Evolutionary conservation across 306 rosid genomes (phyloP).

Genomic region (Herpetospermum pedunculosum): DNA sequence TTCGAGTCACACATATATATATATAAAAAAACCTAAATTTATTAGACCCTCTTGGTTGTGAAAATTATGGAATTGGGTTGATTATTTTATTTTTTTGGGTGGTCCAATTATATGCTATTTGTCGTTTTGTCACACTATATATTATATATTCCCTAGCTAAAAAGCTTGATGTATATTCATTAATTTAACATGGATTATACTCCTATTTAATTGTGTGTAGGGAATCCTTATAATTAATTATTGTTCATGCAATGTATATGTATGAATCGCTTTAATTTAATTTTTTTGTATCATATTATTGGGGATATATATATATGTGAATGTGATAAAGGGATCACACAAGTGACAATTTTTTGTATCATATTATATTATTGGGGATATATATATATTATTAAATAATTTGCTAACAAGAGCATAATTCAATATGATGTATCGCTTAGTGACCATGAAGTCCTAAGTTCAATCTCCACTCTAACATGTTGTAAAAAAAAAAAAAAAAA

Average conservation of each 20-base stretch:
- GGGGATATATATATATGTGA: too few relatives aligned
- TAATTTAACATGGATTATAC: background rate
- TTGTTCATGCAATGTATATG: background rate
- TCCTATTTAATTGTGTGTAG: background rate
- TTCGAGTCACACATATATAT: too few relatives aligned
- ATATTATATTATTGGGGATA: too few relatives aligned
- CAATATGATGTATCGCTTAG: too few relatives aligned
- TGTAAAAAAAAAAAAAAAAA: too few relatives aligned
- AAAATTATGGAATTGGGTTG: background rate
- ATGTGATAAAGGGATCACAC: too few relatives aligned
- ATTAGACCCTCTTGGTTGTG: background rate
- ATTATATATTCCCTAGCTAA: background rate
- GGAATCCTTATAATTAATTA: background rate
- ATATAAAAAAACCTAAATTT: background rate
- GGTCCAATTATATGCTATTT: conserved; percentile 32
- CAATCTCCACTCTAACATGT: too few relatives aligned
- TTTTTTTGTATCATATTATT: background rate
- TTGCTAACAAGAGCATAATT: too few relatives aligned
- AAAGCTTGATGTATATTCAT: background rate
- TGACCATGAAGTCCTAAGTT: too few relatives aligned
- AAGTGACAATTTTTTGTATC: too few relatives aligned
- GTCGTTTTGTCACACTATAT: conserved; percentile 4
- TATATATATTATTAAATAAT: too few relatives aligned
- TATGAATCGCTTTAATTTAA: too few relatives aligned
- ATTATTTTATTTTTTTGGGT: background rate